Evolutionary conservation across 2,329 filamentous ascomycete species (phyloP), one percentile per base, ranked within the genome.

Genomic region (Nemania diffusa): DNA sequence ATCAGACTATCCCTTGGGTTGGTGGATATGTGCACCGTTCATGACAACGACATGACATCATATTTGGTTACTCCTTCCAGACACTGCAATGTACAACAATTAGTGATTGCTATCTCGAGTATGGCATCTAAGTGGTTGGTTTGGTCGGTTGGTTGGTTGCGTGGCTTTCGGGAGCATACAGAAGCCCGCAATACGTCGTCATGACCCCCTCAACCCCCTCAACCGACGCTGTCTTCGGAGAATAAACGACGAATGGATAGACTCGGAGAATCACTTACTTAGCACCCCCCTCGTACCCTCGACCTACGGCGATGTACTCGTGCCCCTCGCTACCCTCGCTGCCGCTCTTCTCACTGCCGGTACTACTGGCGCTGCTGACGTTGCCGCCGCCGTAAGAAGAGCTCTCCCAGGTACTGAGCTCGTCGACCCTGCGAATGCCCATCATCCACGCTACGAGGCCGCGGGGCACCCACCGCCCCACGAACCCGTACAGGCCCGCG

Each of bases 361-460:
- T 74, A 4, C 65, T 52, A 57, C 75, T 68, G 17, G 34, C 48
- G 44, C 55, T 59, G 9, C n/a, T 20, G 29, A 72, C 62, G 17
- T 80, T 80, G 57, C 79, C 81, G 22, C 77, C 79, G 8, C 70
- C 67, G 50, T 79, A 79, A 52, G 78, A 78, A 5, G 79, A 80
- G 71, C 81, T 80, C 75, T 87, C 85, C 85, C 85, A 88, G 1
- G 82, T 78, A 56, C 83, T 84, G 53, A 89, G 79, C 77, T 88
- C 83, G 61, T 88, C 84, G 17, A 90, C 88, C 64, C 82, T 83
- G 68, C 90, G 84, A 65, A 94, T 87, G 11, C 94, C 94, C 88
- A 98, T 91, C 92, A 98, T 97, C 92, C 93, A 96, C 1, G 90
- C 90, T n/a, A 98, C 91, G 17, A 97, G 78, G 2, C 89, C 86